Base-by-base conservation (phyloP, 208 protist species). In the Tritrichomonas musculus region DNA sequence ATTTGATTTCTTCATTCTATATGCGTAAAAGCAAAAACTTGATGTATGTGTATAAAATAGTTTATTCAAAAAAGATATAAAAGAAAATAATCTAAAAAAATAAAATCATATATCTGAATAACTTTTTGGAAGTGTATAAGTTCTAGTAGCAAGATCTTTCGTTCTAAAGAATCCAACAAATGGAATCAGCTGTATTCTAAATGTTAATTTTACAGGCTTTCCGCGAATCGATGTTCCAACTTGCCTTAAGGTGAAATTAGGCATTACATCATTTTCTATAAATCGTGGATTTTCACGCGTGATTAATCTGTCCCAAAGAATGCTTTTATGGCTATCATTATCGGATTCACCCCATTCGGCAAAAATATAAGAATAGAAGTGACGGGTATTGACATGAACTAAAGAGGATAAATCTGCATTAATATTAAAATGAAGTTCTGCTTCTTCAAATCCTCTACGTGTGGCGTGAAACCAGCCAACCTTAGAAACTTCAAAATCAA, bases 141-240 rank as follows among this genome's bases (percentile, higher is more conserved):
- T 47, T 20, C n/a, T 88, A 1, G 77, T 53, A 27, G 20, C 27
- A 0, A 88, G 17, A 33, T 20, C 39, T 36, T 44, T 49, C 57
- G 77, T 88, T 27, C 27, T 88, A 39, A 88, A 57, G 77, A 88
- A 88, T n/a, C 77, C 77, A 57, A 88, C 47, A 17, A 39, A 88
- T 0, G 77, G 77, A 88, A 88, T 47, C 1, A 60, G 41, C 57
- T 88, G 77, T 41, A 88, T 53, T 8, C 27, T 53, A 17, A 88
- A 88, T 27, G 8, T 20, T 3, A 88, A 17, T 30, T 88, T 53
- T 17, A 88, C 47, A 53, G 47, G 1, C 39, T 88, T 88, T 57
- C 77, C 77, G 33, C 44, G 33, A 11, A 88, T 53, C 57, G 77
- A 57, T 39, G 20, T 14, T 53, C 77, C 77, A 17, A 88, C 77